These are phyloP conservation scores for Colletotrichum kahawae DNA, from an alignment of 2,329 filamentous ascomycete species.

Conservation along the genomic window DNA sequence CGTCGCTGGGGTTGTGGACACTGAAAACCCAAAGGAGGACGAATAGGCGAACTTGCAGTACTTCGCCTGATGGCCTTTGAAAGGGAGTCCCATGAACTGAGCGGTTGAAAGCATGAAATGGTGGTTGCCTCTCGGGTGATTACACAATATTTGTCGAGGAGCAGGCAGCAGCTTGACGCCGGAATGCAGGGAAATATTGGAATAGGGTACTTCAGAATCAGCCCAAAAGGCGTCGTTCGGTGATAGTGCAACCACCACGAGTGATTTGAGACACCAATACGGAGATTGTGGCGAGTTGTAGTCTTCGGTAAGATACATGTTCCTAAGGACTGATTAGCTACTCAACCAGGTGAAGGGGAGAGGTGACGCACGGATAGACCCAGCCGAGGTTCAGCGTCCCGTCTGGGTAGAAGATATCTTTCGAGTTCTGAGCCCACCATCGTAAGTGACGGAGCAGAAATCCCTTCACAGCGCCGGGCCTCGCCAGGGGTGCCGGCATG, in stretches of 20 bases:
- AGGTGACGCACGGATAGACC: neutral
- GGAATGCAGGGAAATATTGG: constrained; percentile 25
- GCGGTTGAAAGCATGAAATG: constrained; percentile 46
- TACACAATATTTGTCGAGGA: constrained; percentile 49
- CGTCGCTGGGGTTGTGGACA: constrained; percentile 24
- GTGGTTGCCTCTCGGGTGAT: constrained; percentile 34
- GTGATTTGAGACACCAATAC: constrained; percentile 47
- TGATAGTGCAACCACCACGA: constrained; percentile 40
- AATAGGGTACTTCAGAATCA: neutral
- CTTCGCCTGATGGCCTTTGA: constrained; percentile 45
- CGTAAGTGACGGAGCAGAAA: too few species aligned
- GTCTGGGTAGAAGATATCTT: constrained; percentile 36
- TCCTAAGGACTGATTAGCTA: constrained; percentile 23
- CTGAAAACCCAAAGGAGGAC: constrained; percentile 48
- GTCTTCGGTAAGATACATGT: constrained; percentile 60
- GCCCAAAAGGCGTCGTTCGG: neutral
- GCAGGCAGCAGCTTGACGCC: neutral
- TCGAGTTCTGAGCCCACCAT: constrained; percentile 76
- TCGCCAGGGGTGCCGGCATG: too few species aligned
- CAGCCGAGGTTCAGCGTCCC: neutral
- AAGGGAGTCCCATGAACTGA: constrained; percentile 38
- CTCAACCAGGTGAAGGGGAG: neutral
- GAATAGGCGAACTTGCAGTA: constrained; percentile 54
- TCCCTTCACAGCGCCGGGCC: too few species aligned
- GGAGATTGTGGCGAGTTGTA: constrained; percentile 62